Percentiles rank a stretch among this genome's conserved stretches.
phyloP scores from a whole-genome alignment of 371 early-diverging fungal species.

The Fennellomyces sp. region DNA sequence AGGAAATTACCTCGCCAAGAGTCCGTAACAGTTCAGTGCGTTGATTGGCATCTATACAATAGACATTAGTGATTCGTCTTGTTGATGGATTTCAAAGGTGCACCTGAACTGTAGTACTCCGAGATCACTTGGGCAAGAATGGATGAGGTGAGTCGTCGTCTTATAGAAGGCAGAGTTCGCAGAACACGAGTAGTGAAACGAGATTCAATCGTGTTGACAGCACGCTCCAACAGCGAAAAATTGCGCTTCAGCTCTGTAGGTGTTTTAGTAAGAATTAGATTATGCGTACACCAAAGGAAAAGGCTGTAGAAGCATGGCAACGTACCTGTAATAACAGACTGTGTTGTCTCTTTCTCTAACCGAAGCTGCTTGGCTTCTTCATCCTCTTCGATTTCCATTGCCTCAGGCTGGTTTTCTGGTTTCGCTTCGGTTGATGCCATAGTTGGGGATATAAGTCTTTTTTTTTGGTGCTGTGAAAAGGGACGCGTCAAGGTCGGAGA shows the following conservation, averaged over 20 bases:
- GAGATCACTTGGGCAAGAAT: conserved; percentile 67
- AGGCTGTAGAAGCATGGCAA: not conserved
- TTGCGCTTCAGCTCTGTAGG: conserved; percentile 82
- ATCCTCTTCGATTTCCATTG: conserved; percentile 50
- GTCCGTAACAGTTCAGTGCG: conserved; percentile 30
- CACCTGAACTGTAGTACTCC: conserved; percentile 67
- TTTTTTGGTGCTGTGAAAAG: not conserved
- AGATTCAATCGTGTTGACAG: conserved; percentile 82
- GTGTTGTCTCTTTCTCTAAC: conserved; percentile 41
- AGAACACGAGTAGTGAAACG: conserved; percentile 89
- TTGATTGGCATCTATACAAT: conserved; percentile 33
- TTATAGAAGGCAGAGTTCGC: conserved; percentile 77
- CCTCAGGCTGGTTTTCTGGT: conserved; percentile 30
- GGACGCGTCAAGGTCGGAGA: not conserved
- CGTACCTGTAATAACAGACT: conserved; percentile 28
- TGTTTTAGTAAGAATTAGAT: not conserved
- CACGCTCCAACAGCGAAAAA: conserved; percentile 79
- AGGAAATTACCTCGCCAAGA: conserved; percentile 52
- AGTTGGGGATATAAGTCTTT: not conserved
- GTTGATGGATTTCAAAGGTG: no score
- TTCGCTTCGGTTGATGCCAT: conserved; percentile 26
- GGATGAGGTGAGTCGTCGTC: conserved; percentile 76
- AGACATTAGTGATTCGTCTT: not conserved
- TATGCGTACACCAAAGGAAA: not conserved
- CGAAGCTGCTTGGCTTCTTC: conserved; percentile 44